Evolutionary conservation across 2,329 filamentous ascomycete genomes (phyloP).

Genomic region (Arthrobotrys megalospora): DNA sequence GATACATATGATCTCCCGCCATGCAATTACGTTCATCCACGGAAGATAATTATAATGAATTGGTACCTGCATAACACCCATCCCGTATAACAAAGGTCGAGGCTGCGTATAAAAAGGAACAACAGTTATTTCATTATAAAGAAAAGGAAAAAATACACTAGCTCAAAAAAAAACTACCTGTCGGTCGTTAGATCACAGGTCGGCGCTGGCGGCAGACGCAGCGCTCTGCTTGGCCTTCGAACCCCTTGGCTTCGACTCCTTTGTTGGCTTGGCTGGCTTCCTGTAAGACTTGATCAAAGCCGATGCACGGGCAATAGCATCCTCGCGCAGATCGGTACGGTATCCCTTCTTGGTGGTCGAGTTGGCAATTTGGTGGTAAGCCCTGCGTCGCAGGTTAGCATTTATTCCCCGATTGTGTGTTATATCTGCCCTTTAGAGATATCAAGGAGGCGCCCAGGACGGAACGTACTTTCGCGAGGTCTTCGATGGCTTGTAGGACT

Average conservation of each 20-base stretch:
- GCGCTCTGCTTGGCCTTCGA: constrained; percentile 52
- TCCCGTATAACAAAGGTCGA: constrained; percentile 49
- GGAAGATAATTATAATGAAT: constrained; percentile 37
- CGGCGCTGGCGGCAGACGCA: constrained; percentile 42
- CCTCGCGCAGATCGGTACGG: constrained; percentile 53
- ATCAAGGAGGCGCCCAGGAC: not conserved
- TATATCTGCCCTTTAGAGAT: constrained; percentile 7
- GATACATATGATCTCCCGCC: constrained; percentile 21
- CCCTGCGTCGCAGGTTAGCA: constrained; percentile 40
- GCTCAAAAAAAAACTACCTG: constrained; percentile 23
- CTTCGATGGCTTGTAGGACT: constrained; percentile 57
- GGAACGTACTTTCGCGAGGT: constrained; percentile 56
- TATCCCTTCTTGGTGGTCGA: constrained; percentile 60
- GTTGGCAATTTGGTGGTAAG: constrained; percentile 58
- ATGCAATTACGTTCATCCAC: constrained; percentile 13
- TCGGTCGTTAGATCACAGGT: constrained; percentile 44
- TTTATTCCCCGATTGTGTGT: not conserved
- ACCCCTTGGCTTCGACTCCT: constrained; percentile 57
- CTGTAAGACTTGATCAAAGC: constrained; percentile 58
- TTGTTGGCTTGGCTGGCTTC: constrained; percentile 53
- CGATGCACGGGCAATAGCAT: constrained; percentile 58
- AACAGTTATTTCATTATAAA: constrained; percentile 39
- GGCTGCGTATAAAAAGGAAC: constrained; percentile 49
- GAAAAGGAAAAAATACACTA: constrained; percentile 21
- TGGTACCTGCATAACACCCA: constrained; percentile 51